Evolutionary conservation across 305 asterid species (phyloP), one percentile per base, ranked within the genome.

Genomic region (Lippia alba): DNA sequence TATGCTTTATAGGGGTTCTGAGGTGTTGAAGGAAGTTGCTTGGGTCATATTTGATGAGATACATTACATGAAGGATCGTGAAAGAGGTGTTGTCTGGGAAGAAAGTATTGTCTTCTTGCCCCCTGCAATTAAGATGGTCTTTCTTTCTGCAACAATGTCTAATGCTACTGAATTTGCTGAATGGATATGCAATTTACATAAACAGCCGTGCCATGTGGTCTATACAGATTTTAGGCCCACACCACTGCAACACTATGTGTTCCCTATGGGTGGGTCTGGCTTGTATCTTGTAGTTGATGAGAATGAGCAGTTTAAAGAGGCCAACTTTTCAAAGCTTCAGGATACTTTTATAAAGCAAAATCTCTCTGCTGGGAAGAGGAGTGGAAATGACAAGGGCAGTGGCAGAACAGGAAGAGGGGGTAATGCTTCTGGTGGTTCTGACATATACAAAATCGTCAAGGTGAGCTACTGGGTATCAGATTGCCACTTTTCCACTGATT

Each of bases 21-120:
- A 94, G 87, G 97, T 94, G 56, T 76, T 94, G 84, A 94, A 91
- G 83, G 99, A 94, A 73, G 98, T 94, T 75, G 96, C 99, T 16
- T 94, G 99, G 99, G 99, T 94, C 74, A 87, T 94, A 83, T 94
- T 94, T 78, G 99, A 94, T 73, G 99, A 94, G 87, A 94, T 94
- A 73, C 99, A 94, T 82, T 94, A 94, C 76, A 94, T 94, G 99
- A 94, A 94, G 84, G 99, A 94, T 77, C 92, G 99, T 11, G 99
- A 94, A 74, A 83, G 99, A 78, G 99, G 98, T 17, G 98, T 94
- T 55, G 99, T 94, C 72, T 94, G 99, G 98, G 99, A 94, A 79
- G 99, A 94, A 72, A 94, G 92, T 80, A 94, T 94, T 55, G 89
- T 94, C 51, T 94, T 94, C 80, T 83, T 94, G 85, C 99, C 99